Evolutionary conservation across 495 filamentous ascomycete species (phyloP).

Genomic region (Hypoxylon subgilvum): DNA sequence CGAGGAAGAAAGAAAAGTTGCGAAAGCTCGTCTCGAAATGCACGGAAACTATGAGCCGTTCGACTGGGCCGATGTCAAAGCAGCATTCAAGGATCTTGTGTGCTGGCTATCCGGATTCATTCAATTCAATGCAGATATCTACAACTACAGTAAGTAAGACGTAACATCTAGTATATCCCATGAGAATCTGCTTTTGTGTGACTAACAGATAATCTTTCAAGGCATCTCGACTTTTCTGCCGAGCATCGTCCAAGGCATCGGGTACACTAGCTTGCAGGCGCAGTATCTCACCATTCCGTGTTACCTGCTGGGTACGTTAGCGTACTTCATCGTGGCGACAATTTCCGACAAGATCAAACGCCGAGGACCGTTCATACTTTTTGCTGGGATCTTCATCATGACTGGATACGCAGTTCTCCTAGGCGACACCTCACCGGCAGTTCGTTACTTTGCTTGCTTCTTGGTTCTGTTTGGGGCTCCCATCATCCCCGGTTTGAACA

Average conservation of each 20-base stretch:
- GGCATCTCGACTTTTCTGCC: constrained; percentile 67
- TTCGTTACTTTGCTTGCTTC: constrained; percentile 64
- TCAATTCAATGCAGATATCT: constrained; percentile 9
- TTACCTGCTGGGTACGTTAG: constrained; percentile 47
- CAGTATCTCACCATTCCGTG: constrained; percentile 51
- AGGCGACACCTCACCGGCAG: constrained; percentile 35
- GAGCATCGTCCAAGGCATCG: constrained; percentile 60
- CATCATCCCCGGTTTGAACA: constrained; percentile 56
- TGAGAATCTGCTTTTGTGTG: constrained; percentile 61
- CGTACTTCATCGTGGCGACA: constrained; percentile 50
- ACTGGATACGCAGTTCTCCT: constrained; percentile 61
- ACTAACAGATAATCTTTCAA: constrained; percentile 62
- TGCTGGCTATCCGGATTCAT: constrained; percentile 37
- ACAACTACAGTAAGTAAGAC: constrained; percentile 9
- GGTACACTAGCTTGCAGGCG: constrained; percentile 55
- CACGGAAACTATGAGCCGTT: constrained; percentile 57
- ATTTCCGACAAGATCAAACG: constrained; percentile 46
- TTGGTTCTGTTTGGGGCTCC: constrained; percentile 60
- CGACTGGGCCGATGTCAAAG: constrained; percentile 57
- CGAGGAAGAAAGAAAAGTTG: constrained; percentile 58
- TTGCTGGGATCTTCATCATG: constrained; percentile 54
- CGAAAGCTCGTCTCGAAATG: constrained; percentile 54
- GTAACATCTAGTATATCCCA: constrained; percentile 42
- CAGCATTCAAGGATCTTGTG: constrained; percentile 47
- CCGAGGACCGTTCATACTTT: constrained; percentile 48